phyloP scores from a whole-genome alignment of 2,329 filamentous ascomycete species.

The Neophaeococcomyces mojaviensis region DNA sequence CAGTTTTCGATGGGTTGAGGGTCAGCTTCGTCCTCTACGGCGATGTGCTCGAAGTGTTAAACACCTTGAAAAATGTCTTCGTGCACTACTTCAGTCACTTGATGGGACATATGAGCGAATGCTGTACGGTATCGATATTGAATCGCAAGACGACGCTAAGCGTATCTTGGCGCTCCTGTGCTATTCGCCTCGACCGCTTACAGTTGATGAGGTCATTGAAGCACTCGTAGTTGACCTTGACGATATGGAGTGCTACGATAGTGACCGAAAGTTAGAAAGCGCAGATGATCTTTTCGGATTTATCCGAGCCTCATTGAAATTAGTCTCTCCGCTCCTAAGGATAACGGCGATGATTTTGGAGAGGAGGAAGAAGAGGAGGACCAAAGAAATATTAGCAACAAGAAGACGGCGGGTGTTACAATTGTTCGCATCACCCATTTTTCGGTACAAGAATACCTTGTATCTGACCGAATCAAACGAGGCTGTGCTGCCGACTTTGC shows the following conservation, averaged over 20 bases:
- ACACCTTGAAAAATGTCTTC: slow-evolving; percentile 22
- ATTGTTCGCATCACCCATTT: slow-evolving; percentile 26
- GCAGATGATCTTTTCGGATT: slow-evolving; percentile 20
- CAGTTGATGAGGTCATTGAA: slow-evolving; percentile 22
- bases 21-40: slow-evolving; percentile 20
- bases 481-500: slow-evolving; percentile 19
- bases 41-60: slow-evolving; percentile 16
- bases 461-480: slow-evolving; percentile 22
- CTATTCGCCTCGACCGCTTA: slow-evolving; percentile 21
- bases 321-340: neutral
- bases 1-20: slow-evolving; percentile 28
- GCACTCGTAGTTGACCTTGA: slow-evolving; percentile 23
- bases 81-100: slow-evolving; percentile 22
- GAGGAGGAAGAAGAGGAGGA: neutral
- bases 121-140: slow-evolving; percentile 20
- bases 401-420: neutral
- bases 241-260: slow-evolving; percentile 20
- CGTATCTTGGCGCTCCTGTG: slow-evolving; percentile 24
- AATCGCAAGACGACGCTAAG: slow-evolving; percentile 19
- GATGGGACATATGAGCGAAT: slow-evolving; percentile 29
- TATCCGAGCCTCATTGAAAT: slow-evolving; percentile 24
- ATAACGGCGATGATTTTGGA: neutral
- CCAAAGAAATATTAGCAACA: no score
- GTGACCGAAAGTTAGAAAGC: slow-evolving; percentile 10
- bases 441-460: slow-evolving; percentile 29